phyloP scores from a whole-genome alignment of 2,329 filamentous ascomycete species.

The Fusarium oligoseptatum region DNA sequence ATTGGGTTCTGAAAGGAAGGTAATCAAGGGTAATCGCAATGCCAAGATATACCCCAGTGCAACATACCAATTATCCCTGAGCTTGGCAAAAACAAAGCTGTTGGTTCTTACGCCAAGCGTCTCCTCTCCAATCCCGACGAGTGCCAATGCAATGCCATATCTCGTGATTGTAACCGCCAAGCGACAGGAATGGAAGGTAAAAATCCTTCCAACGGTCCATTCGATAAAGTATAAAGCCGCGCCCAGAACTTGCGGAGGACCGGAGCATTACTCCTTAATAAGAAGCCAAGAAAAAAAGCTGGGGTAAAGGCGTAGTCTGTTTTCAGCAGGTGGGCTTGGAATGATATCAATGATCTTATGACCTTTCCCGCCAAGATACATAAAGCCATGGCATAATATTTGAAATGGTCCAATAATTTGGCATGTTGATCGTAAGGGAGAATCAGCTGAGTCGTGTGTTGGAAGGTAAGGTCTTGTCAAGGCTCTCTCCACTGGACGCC shows the following conservation, averaged over 20 bases:
- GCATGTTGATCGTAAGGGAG: neutral
- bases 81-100: constrained; percentile 30
- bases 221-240: neutral
- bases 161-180: constrained; percentile 36
- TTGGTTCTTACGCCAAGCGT: constrained; percentile 34
- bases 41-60: constrained; percentile 24
- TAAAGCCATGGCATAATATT: neutral
- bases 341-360: neutral
- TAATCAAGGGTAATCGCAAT: neutral
- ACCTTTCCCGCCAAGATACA: neutral
- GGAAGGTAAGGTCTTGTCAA: too few species aligned
- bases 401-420: neutral
- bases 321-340: neutral
- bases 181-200: constrained; percentile 31
- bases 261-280: neutral
- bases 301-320: neutral
- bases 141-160: constrained; percentile 25
- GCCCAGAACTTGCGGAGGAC: neutral
- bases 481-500: too few species aligned
- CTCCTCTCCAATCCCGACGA: constrained; percentile 20
- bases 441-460: neutral
- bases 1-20: constrained; percentile 3
- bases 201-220: neutral
- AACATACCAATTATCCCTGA: constrained; percentile 7
- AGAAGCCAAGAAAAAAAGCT: neutral